Evolutionary conservation across 2,329 filamentous ascomycete genomes (phyloP).

Genomic region (Rachicladosporium sp.): DNA sequence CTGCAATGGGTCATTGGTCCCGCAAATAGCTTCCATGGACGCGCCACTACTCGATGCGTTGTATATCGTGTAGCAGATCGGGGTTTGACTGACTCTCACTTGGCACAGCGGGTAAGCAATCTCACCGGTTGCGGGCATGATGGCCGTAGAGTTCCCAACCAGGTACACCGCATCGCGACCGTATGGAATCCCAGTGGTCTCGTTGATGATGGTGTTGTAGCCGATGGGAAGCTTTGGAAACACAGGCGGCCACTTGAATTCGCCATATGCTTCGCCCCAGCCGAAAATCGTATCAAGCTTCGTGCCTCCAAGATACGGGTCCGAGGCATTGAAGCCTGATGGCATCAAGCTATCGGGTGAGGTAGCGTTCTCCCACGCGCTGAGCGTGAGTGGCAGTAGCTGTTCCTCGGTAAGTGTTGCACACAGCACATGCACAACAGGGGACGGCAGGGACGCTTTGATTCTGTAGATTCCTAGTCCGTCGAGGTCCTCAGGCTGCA

Average conservation of each 20-base stretch:
- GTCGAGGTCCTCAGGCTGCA: slow-evolving; percentile 50
- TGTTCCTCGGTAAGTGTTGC: slow-evolving; percentile 50
- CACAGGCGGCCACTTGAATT: slow-evolving; percentile 23
- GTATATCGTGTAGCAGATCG: slow-evolving; percentile 52
- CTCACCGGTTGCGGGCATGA: slow-evolving; percentile 1
- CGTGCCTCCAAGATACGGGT: slow-evolving; percentile 10
- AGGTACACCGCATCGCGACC: slow-evolving; percentile 51
- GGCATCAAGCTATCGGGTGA: slow-evolving; percentile 6
- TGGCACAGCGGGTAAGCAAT: slow-evolving; percentile 52
- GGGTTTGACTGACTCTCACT: slow-evolving; percentile 50
- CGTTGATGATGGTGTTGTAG: slow-evolving; percentile 57
- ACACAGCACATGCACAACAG: slow-evolving; percentile 61
- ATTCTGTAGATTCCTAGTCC: slow-evolving; percentile 59
- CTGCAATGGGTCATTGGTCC: slow-evolving; percentile 39
- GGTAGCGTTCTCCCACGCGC: slow-evolving; percentile 40
- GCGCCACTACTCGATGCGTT: slow-evolving; percentile 40
- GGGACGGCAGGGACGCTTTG: slow-evolving; percentile 56
- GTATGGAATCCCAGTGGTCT: slow-evolving; percentile 20
- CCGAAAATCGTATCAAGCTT: slow-evolving; percentile 56
- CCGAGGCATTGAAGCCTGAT: slow-evolving; percentile 1
- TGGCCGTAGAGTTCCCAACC: slow-evolving; percentile 38
- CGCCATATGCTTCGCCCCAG: slow-evolving; percentile 44
- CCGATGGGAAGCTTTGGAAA: slow-evolving; percentile 41
- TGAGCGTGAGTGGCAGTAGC: slow-evolving; percentile 53
- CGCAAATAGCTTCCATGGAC: slow-evolving; percentile 47